Evolutionary conservation across 768 basidiomycete genomes (phyloP), one percentile per base, ranked within the genome.

Genomic region (Fibroporia radiculosa): DNA sequence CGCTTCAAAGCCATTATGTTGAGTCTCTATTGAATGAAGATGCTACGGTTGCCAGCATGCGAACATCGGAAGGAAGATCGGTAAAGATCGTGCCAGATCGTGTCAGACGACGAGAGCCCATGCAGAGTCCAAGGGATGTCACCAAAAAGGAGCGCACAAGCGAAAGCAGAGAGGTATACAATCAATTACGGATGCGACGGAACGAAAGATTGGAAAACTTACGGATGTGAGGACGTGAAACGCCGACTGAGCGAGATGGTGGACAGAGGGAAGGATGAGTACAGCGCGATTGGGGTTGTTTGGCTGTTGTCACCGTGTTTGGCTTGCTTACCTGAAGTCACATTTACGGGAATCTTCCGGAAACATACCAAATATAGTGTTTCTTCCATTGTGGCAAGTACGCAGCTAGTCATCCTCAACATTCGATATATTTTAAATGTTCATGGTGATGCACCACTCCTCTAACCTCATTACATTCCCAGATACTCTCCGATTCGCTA

Each of bases 1-100:
- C 95, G 95, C 78, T 95, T 96, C 56, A 96, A 78, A 61, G 95
- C 93, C 95, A 97, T 97, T 58, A 57, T 20, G 49, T 19, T 34
- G 38, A 45, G 43, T 40, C 31, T 49, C 51, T 47, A 49, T 28
- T 32, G 40, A 22, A 27, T n/a, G 14, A n/a, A n/a, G n/a, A n/a
- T n/a, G n/a, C n/a, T n/a, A n/a, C n/a, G n/a, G n/a, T n/a, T n/a
- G n/a, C n/a, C n/a, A n/a, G n/a, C n/a, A n/a, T n/a, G n/a, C n/a
- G n/a, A n/a, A n/a, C n/a, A n/a, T n/a, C n/a, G 36, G 36, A 49
- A 49, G 41, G 43, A 34, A 57, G 62, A 66, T 65, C 66, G 55
- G 51, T 47, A 18, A 27, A 48, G 58, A 72, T 72, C 71, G 60
- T 55, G 51, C 53, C 50, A 47, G 59, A 71, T 72, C 66, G 62